Evolutionary conservation across 495 filamentous ascomycete species (phyloP).

Genomic region (Filosporella fistucella): DNA sequence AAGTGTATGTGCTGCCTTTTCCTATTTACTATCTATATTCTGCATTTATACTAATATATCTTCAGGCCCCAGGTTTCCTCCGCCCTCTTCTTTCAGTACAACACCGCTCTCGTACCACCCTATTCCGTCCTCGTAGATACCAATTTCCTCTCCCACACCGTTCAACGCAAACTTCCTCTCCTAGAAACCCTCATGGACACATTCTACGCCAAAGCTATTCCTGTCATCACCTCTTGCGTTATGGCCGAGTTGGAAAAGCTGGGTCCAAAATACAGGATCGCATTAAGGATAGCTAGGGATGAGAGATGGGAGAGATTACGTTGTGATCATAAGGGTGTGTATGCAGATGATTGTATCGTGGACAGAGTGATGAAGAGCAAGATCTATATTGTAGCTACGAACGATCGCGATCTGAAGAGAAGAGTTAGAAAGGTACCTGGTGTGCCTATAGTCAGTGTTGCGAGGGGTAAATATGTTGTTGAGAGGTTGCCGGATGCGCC

Average conservation of each 20-base stretch:
- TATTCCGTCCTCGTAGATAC: slow-evolving; percentile 82
- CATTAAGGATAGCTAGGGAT: slow-evolving; percentile 86
- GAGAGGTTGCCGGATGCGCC: slow-evolving; percentile 84
- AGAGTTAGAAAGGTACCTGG: slow-evolving; percentile 64
- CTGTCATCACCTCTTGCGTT: slow-evolving; percentile 69
- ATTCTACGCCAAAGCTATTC: slow-evolving; percentile 61
- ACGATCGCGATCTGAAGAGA: slow-evolving; percentile 79
- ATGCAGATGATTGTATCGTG: slow-evolving; percentile 90
- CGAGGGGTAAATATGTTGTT: slow-evolving; percentile 84
- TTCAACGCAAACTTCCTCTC: slow-evolving; percentile 84
- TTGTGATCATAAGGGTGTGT: slow-evolving; percentile 69
- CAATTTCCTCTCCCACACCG: slow-evolving; percentile 90
- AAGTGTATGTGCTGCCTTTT: too few species aligned
- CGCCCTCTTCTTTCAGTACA: slow-evolving; percentile 91
- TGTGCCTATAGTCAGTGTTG: slow-evolving; percentile 58
- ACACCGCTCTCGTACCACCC: slow-evolving; percentile 84
- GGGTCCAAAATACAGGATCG: slow-evolving; percentile 83
- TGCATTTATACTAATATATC: too few species aligned
- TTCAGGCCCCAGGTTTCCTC: slow-evolving; percentile 80
- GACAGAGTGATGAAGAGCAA: slow-evolving; percentile 73
- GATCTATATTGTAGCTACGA: slow-evolving; percentile 86
- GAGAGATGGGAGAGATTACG: slow-evolving; percentile 79
- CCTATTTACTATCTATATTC: too few species aligned
- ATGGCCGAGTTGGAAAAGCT: slow-evolving; percentile 86
- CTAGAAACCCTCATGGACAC: slow-evolving; percentile 85